These are phyloP conservation scores for Fusarium mangiferae DNA, from an alignment of 2,329 filamentous ascomycete species.

Conservation along the genomic window DNA sequence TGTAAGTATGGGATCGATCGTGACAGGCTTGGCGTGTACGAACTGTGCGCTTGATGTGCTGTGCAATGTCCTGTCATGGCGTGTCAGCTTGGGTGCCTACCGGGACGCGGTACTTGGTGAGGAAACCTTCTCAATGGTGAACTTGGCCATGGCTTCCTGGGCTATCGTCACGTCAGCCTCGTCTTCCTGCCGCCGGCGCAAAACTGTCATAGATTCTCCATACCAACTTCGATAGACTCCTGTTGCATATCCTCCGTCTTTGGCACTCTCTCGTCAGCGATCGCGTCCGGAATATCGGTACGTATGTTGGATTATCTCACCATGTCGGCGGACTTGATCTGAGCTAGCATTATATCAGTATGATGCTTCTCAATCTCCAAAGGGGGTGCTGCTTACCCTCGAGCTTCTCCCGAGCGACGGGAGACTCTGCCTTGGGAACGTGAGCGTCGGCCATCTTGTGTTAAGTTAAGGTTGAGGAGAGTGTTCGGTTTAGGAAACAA, in stretches of 20 bases:
- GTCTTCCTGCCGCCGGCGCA: slow-evolving; percentile 2
- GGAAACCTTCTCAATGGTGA: slow-evolving; percentile 69
- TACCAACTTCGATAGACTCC: slow-evolving; percentile 95
- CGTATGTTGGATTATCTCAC: slow-evolving; percentile 62
- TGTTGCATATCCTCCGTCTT: slow-evolving; percentile 98
- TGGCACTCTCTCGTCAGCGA: slow-evolving; percentile 46
- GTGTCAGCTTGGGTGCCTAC: slow-evolving; percentile 28
- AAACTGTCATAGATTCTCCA: slow-evolving; percentile 47
- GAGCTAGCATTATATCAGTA: slow-evolving; percentile 66
- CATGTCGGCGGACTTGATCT: slow-evolving; percentile 99
- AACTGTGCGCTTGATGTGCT: slow-evolving; percentile 94
- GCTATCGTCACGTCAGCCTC: slow-evolving; percentile 54
- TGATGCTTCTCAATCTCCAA: not conserved
- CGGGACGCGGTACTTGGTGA: not conserved
- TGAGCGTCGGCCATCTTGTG: slow-evolving; percentile 53
- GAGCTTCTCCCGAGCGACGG: slow-evolving; percentile 76
- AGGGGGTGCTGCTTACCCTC: slow-evolving; percentile 65
- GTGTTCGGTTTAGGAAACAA: slow-evolving; percentile 23
- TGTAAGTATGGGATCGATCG: slow-evolving; percentile 23
- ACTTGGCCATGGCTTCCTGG: slow-evolving; percentile 72
- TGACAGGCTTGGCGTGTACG: slow-evolving; percentile 23
- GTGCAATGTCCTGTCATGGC: slow-evolving; percentile 82
- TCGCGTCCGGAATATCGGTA: slow-evolving; percentile 18
- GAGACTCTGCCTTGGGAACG: slow-evolving; percentile 50
- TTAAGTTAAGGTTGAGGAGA: slow-evolving; percentile 11